Percentiles rank a stretch among this genome's conserved stretches.
Conservation (phyloP, 139 green algal genomes). For the Eudorina sp. region DNA sequence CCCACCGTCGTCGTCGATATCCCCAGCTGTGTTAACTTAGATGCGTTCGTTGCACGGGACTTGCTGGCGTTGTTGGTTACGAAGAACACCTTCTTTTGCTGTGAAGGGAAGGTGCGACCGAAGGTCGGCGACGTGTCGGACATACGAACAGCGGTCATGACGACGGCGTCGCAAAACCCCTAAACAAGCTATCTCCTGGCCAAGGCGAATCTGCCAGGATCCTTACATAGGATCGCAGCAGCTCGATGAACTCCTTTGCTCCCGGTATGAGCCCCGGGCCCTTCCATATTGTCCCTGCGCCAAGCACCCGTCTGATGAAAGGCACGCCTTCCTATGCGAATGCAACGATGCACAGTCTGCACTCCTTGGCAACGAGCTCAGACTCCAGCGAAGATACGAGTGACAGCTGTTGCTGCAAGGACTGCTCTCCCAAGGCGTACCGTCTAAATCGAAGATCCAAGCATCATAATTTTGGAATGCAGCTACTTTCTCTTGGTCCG, state of each 20-base stretch:
- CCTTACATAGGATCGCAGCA: conserved; percentile 46
- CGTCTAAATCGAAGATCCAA: conserved; percentile 65
- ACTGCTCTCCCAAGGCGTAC: conserved; percentile 23
- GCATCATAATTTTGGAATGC: conserved; percentile 55
- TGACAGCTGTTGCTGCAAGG: background rate
- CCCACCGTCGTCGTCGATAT: conserved; percentile 76
- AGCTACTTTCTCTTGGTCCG: conserved; percentile 46
- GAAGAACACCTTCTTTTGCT: conserved; percentile 97
- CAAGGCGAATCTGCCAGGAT: background rate
- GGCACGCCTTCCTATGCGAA: too few species aligned
- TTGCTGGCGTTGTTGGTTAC: conserved; percentile 99
- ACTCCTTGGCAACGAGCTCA: too few species aligned
- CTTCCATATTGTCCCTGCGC: conserved; percentile 61
- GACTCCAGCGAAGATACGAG: too few species aligned
- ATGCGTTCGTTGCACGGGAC: conserved; percentile 83
- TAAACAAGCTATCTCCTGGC: too few species aligned
- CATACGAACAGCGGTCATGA: too few species aligned
- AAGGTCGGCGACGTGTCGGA: too few species aligned
- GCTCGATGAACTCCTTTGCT: conserved; percentile 49
- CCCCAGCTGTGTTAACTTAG: conserved; percentile 91
- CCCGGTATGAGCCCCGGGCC: conserved; percentile 55
- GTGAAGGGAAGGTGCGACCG: conserved; percentile 7
- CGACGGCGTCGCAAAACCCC: too few species aligned
- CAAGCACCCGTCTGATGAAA: too few species aligned
- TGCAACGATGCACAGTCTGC: too few species aligned